Base-by-base conservation (phyloP, 2,329 filamentous ascomycete genomes). In the Trichophyton mentagrophytes region DNA sequence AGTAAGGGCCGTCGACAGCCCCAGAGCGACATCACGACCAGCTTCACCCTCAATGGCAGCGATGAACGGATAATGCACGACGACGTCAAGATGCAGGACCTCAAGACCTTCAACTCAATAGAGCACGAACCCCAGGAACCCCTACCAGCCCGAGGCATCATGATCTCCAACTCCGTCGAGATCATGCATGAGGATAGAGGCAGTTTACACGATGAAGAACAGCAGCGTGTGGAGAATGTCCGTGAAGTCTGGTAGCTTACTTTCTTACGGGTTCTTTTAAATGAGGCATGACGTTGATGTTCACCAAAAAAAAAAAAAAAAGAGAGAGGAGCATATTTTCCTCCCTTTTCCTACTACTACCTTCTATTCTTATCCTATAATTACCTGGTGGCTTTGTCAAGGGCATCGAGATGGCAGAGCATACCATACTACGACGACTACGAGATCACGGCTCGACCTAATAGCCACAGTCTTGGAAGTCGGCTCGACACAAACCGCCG, bases 221-320 rank as follows among this genome's bases (percentile, higher is more conserved):
- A 9, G 70, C 76, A 9, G 72, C 82, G 30, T 66, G 85, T 8
- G 69, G 75, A 20, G 65, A 81, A 2, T 67, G 88, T 3, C 69
- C 85, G n/a, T 27, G 38, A 42, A 42, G 44, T 20, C n/a, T 47
- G 44, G 44, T 47, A 47, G 17, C 20, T 22, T 9, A 22, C 44
- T 25, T 11, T 22, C 42, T 20, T 20, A 20, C 40, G 40, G 40
- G 6, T 7, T 7, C 20, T 20, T 47, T 47, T 22, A 22, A 20
- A 47, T 47, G 44, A 47, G 44, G 44, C 44, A 47, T 22, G 44
- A 47, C 44, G 44, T 47, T 47, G 44, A 47, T 22, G 6, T 47
- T 47, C 15, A 44, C n/a, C 40, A 44, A 22, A 46, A 47, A 47
- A 47, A 17, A 47, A 46, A 46, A 7, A 22, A 3, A 25, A 1